Evolutionary conservation across 208 protist genomes (phyloP).

Genomic region (Endotrypanum monterogeii): DNA sequence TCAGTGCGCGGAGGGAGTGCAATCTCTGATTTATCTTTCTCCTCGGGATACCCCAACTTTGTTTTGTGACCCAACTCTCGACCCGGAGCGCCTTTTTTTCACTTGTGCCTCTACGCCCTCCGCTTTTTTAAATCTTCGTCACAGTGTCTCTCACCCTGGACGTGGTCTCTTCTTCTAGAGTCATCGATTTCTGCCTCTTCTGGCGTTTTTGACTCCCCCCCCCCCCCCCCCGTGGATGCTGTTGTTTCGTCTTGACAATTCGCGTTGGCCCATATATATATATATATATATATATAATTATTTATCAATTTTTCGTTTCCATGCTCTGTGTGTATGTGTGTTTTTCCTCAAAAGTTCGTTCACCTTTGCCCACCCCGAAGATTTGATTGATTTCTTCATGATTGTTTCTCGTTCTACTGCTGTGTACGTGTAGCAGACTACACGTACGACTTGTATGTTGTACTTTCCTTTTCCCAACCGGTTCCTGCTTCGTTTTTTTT

Average conservation of each 20-base stretch:
- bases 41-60: background rate
- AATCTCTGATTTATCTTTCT: background rate
- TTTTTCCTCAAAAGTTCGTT: too few relatives aligned
- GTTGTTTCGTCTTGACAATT: slow-evolving; percentile 16
- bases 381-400: background rate
- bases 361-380: background rate
- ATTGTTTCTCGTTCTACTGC: background rate
- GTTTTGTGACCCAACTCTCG: background rate
- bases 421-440: background rate
- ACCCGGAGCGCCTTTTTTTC: too few relatives aligned
- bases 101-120: background rate
- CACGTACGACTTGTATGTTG: too few relatives aligned
- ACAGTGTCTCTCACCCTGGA: background rate
- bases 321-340: background rate
- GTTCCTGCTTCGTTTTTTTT: background rate
- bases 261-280: background rate
- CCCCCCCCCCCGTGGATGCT: too few relatives aligned
- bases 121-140: background rate
- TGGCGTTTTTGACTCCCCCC: background rate
- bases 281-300: background rate
- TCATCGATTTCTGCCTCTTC: background rate
- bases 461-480: background rate
- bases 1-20: background rate
- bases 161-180: background rate
- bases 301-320: background rate